These are phyloP conservation scores for Penicillium aurantiogriseum DNA, from an alignment of 2,329 filamentous ascomycete genomes.

Conservation along the genomic window DNA sequence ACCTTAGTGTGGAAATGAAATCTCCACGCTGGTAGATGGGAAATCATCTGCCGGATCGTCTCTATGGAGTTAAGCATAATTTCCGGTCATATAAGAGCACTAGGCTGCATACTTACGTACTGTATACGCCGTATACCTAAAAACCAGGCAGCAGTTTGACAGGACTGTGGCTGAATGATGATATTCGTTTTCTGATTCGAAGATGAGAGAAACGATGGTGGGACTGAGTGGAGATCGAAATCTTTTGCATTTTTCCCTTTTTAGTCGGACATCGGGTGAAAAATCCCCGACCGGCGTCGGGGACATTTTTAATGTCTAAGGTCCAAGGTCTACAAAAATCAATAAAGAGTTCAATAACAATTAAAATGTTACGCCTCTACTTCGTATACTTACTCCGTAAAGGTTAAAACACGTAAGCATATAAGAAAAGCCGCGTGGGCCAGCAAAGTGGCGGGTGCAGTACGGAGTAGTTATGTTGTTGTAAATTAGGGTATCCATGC, in stretches of 20 bases:
- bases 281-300: background rate
- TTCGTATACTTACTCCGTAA: background rate
- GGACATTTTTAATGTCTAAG: background rate
- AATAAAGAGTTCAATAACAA: background rate
- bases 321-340: background rate
- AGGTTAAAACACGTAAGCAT: background rate
- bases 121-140: background rate
- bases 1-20: slow-evolving; percentile 1
- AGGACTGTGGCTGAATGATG: slow-evolving; percentile 18
- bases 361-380: slow-evolving; percentile 9
- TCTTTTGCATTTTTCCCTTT: background rate
- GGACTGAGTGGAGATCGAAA: slow-evolving; percentile 4
- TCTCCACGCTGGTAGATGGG: slow-evolving; percentile 1
- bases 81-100: slow-evolving; percentile 12
- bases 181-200: background rate
- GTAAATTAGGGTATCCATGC: slow-evolving; percentile 8
- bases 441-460: slow-evolving; percentile 10
- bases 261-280: background rate
- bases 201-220: background rate
- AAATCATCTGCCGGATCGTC: slow-evolving; percentile 6
- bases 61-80: slow-evolving; percentile 11
- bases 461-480: too few species aligned
- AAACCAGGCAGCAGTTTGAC: slow-evolving; percentile 19
- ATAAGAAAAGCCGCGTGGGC: slow-evolving; percentile 20
- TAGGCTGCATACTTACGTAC: background rate